Evolutionary conservation across 495 filamentous ascomycete genomes (phyloP).

Genomic region (Penicillium herquei): DNA sequence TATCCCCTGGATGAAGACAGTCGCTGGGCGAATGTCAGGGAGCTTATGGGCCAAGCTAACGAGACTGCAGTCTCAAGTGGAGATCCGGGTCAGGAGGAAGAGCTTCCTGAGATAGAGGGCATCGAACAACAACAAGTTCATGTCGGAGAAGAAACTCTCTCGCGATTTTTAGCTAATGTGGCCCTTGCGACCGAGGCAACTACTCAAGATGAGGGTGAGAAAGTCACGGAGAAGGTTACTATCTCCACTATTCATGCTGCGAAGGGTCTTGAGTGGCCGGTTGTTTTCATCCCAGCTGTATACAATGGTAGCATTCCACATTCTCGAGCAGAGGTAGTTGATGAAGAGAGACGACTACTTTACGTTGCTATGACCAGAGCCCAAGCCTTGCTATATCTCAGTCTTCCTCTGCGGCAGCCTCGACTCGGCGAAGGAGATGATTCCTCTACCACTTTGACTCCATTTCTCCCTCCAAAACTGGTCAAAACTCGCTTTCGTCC

Average conservation of each 20-base stretch:
- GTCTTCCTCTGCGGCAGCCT: constrained; percentile 68
- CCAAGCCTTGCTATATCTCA: constrained; percentile 86
- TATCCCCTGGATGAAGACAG: constrained; percentile 76
- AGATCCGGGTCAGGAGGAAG: constrained; percentile 56
- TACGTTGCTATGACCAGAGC: constrained; percentile 99
- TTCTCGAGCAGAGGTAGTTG: constrained; percentile 81
- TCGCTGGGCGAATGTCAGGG: constrained; percentile 89
- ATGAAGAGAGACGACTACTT: constrained; percentile 86
- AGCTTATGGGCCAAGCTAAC: constrained; percentile 76
- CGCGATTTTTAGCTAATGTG: constrained; percentile 85
- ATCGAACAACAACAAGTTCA: constrained; percentile 62
- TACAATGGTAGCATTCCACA: constrained; percentile 95
- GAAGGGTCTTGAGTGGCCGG: constrained; percentile 96
- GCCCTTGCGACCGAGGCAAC: constrained; percentile 77
- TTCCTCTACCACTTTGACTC: constrained; percentile 52
- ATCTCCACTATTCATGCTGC: constrained; percentile 97
- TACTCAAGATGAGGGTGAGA: constrained; percentile 48
- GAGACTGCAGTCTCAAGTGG: constrained; percentile 45
- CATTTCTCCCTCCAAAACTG: constrained; percentile 56
- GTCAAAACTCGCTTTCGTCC: constrained; percentile 50
- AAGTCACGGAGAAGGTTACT: constrained; percentile 65
- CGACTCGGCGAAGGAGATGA: constrained; percentile 52
- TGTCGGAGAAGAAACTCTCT: constrained; percentile 62
- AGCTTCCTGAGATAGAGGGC: constrained; percentile 74
- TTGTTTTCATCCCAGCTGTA: constrained; percentile 89